Evolutionary conservation across 306 rosid genomes (phyloP).

Genomic region (Sesbania bispinosa): DNA sequence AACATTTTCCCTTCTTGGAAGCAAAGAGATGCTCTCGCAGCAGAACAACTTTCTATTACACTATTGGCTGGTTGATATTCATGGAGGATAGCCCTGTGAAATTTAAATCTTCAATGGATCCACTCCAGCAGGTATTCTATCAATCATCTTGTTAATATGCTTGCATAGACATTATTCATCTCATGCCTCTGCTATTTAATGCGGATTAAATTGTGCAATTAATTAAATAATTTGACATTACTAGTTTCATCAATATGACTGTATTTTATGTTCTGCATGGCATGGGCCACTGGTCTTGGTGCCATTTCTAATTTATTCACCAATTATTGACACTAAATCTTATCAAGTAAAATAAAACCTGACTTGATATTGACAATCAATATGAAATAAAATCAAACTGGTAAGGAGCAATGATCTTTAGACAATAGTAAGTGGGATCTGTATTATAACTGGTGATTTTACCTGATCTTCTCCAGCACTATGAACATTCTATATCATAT

Average conservation of each 20-base stretch:
- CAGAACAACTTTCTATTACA: slow-evolving; percentile 89
- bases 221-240: not conserved
- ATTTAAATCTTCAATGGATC: slow-evolving; percentile 97
- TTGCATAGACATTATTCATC: not conserved
- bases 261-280: not conserved
- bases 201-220: not conserved
- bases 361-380: no score
- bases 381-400: no score
- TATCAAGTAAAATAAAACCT: no score
- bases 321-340: not conserved
- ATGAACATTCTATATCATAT: no score
- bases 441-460: no score
- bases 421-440: no score
- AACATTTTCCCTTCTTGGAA: slow-evolving; percentile 88
- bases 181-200: not conserved
- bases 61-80: slow-evolving; percentile 88
- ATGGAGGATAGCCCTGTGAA: slow-evolving; percentile 94
- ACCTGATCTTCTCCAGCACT: no score
- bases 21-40: slow-evolving; percentile 89
- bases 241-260: not conserved
- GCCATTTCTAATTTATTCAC: not conserved
- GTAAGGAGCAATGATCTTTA: no score
- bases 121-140: slow-evolving; percentile 73
- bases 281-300: not conserved
- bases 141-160: slow-evolving; percentile 23